Percentiles rank a stretch among this genome's conserved stretches.
Evolutionary conservation across 2,329 filamentous ascomycete species (phyloP).

Genomic region (Coleophoma cylindrospora): DNA sequence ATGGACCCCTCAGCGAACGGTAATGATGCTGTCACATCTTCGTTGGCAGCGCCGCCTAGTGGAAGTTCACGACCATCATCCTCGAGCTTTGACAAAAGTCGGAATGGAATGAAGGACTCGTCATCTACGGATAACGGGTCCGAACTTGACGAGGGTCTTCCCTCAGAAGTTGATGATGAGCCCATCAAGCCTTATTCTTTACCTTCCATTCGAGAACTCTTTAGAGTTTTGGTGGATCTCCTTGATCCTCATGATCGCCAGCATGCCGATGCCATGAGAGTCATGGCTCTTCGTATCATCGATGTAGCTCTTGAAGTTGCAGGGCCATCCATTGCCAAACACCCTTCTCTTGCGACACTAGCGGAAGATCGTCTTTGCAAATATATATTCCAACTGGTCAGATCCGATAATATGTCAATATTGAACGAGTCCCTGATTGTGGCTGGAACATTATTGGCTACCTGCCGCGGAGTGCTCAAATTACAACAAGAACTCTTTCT

Average conservation of each 20-base stretch:
- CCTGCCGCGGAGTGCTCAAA: slow-evolving; percentile 85
- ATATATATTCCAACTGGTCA: slow-evolving; percentile 91
- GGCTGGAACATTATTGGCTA: slow-evolving; percentile 83
- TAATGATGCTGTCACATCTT: slow-evolving; percentile 50
- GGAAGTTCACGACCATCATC: slow-evolving; percentile 29
- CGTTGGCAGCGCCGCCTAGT: slow-evolving; percentile 36
- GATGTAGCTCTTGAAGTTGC: slow-evolving; percentile 96
- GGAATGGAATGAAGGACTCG: slow-evolving; percentile 12
- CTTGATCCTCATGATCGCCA: slow-evolving; percentile 89
- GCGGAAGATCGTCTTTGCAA: slow-evolving; percentile 92
- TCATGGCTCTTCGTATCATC: slow-evolving; percentile 96
- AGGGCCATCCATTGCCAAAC: slow-evolving; percentile 88
- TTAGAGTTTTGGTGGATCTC: slow-evolving; percentile 88
- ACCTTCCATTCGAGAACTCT: slow-evolving; percentile 89
- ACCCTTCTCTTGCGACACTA: slow-evolving; percentile 79
- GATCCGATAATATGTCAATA: slow-evolving; percentile 94
- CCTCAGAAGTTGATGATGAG: slow-evolving; percentile 29
- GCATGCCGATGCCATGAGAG: slow-evolving; percentile 90
- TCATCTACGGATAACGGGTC: slow-evolving; percentile 16
- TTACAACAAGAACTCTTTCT: slow-evolving; percentile 95
- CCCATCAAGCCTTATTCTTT: slow-evolving; percentile 85
- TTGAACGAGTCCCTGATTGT: slow-evolving; percentile 90
- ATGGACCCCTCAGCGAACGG: slow-evolving; percentile 77
- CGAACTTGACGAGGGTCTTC: slow-evolving; percentile 20
- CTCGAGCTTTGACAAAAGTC: slow-evolving; percentile 35